These are phyloP conservation scores for Buddleja alternifolia DNA, from an alignment of 257 asterid species.

Conservation along the genomic window DNA sequence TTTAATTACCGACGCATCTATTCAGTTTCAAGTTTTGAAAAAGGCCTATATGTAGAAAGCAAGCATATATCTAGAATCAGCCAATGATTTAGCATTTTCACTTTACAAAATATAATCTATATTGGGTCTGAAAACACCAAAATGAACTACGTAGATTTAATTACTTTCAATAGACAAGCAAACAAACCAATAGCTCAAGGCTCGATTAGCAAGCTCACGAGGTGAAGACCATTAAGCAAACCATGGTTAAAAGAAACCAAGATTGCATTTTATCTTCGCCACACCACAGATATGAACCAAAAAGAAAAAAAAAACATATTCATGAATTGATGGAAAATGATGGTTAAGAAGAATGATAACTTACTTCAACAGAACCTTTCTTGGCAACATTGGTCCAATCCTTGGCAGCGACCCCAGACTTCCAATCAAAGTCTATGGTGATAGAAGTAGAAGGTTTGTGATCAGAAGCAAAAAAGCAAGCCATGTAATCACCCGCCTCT, in stretches of 20 bases:
- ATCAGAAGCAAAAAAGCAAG: constrained; percentile 77
- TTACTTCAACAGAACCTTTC: constrained; percentile 84
- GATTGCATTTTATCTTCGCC: background rate
- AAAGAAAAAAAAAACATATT: background rate
- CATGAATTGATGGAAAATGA: background rate
- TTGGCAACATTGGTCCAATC: constrained; percentile 84
- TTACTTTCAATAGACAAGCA: no score
- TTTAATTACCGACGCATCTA: no score
- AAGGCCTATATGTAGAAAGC: no score
- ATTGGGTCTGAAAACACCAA: no score
- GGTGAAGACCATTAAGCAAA: background rate
- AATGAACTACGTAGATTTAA: no score
- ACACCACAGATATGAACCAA: background rate
- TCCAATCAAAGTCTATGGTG: constrained; percentile 86
- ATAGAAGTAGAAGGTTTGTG: constrained; percentile 57
- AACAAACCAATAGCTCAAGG: background rate
- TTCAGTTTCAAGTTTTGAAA: no score
- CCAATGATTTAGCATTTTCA: no score
- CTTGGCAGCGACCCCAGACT: constrained; percentile 83
- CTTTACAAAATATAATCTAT: no score
- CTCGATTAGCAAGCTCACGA: background rate
- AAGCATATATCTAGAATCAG: no score
- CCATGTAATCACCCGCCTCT: constrained; percentile 84
- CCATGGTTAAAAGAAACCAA: background rate
- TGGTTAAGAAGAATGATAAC: constrained; percentile 5